Base-by-base conservation (phyloP, 768 basidiomycete species). In the Tephrocybe sp. region DNA sequence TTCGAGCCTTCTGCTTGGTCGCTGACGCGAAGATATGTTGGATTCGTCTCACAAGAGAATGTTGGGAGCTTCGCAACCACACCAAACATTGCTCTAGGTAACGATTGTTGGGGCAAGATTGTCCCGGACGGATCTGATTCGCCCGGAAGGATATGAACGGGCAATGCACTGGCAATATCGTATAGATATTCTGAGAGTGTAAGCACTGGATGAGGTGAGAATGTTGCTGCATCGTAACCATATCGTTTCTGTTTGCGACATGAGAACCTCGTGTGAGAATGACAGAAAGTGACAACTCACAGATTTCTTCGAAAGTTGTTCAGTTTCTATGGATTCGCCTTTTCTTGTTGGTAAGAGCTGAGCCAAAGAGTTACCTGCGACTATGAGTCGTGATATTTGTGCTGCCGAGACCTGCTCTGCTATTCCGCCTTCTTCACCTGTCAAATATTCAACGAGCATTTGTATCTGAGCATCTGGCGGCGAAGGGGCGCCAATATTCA, bases 51-150 rank as follows among this genome's bases (percentile, higher is more conserved):
- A 60, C 85, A 85, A 18, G 72, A 69, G 63, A 98, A 90, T 4
- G 81, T 78, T 23, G 81, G 72, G 49, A 79, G 82, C 26, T 72
- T 73, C 50, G 79, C 75, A 44, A 77, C 78, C 25, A 75, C 71
- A 50, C 91, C 84, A 55, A 99, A 88, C 88, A 98, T 94, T 5
- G 92, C 88, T 26, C 86, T 82, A 42, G 97, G 97, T 58, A 98
- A 79, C 0, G 92, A 79, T 62, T 97, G 97, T 65, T 99, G 97
- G 3, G 97, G 97, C 58, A 99, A 73, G 33, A 95, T 93, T 0
- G 81, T 79, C 0, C 91, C 93, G 12, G 93, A 81, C 2, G 96
- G 97, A 68, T 99, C 97, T 30, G 79, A 76, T 46, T 84, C 82
- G 7, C 97, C 97, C 2, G 95, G 92, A 36, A 98, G 75, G 24